These are phyloP conservation scores for Fusarium lyarnte DNA, from an alignment of 2,329 filamentous ascomycete species.

Conservation along the genomic window DNA sequence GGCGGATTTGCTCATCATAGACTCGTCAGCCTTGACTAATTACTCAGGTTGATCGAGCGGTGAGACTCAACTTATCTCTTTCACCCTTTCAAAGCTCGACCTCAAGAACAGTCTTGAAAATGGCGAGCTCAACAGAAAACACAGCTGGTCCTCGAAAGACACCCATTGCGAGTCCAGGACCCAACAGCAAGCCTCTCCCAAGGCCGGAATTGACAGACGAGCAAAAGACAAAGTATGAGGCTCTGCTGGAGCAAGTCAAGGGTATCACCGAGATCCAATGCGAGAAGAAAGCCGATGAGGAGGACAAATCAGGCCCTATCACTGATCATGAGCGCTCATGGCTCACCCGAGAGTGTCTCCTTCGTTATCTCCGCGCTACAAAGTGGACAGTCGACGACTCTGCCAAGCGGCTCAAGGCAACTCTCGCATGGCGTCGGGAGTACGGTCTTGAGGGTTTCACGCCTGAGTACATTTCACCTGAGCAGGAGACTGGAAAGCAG, in stretches of 20 bases:
- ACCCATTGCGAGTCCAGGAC: constrained; percentile 67
- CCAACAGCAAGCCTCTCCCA: constrained; percentile 65
- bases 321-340: constrained; percentile 86
- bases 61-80: constrained; percentile 25
- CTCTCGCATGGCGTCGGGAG: constrained; percentile 88
- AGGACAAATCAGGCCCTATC: constrained; percentile 70
- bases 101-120: constrained; percentile 7
- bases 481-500: constrained; percentile 98
- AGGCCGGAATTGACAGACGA: constrained; percentile 74
- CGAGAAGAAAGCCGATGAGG: constrained; percentile 57
- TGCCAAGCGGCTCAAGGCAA: constrained; percentile 80
- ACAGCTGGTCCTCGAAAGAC: constrained; percentile 53
- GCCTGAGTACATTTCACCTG: constrained; percentile 86
- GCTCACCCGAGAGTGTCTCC: constrained; percentile 89
- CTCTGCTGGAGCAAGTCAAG: constrained; percentile 75
- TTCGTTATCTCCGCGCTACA: constrained; percentile 91
- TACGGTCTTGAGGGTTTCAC: constrained; percentile 85
- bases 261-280: constrained; percentile 72
- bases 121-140: constrained; percentile 33
- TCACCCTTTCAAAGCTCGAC: background rate
- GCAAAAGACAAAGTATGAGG: constrained; percentile 83
- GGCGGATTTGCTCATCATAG: background rate
- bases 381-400: constrained; percentile 87
- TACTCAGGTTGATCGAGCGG: constrained; percentile 26
- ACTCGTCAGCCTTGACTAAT: constrained; percentile 14